Evolutionary conservation across 257 asterid species (phyloP), one percentile per base, ranked within the genome.

Genomic region (Nemophila menziesii): DNA sequence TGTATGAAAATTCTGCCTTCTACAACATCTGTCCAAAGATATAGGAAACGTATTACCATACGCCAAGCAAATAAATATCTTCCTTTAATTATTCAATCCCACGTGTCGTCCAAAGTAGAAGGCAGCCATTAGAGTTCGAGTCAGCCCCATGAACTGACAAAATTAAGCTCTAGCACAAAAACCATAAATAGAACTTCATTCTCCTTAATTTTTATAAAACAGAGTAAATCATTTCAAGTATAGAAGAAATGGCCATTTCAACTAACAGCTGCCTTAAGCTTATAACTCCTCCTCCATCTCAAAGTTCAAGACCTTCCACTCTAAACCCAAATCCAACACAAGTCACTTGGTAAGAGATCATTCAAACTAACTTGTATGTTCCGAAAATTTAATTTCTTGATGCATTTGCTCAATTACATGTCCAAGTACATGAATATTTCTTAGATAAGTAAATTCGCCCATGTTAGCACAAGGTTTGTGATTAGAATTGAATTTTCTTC

Each of bases 221-320:
- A 38, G 55, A 26, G 22, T 8, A 5, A n/a, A 22, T 15, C 17
- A 18, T 20, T 8, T n/a, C 15, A 36, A 19, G 16, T 11, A 40
- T 34, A 18, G 17, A 12, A 47, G 18, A 11, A 44, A 80, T 81
- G 93, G 76, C 54, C 22, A 43, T 75, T 48, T 60, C 74, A 44
- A 65, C 65, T 7, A 64, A 51, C 44, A 64, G 84, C 56, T 62
- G 66, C 72, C 78, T 77, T 53, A 72, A 69, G 46, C 49, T 21
- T n/a, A 52, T n/a, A n/a, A n/a, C n/a, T n/a, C n/a, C 63, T 9
- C 56, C 74, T 9, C 57, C 62, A 5, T 57, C 69, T 33, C 69
- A 76, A 20, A 24, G 16, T 33, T 24, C 77, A 13, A 22, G 46
- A 21, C 22, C 62, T 1, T 18, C 52, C 19, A 22, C 71, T 13